Evolutionary conservation across 2,329 filamentous ascomycete genomes (phyloP).

Genomic region (Beauveria australis): DNA sequence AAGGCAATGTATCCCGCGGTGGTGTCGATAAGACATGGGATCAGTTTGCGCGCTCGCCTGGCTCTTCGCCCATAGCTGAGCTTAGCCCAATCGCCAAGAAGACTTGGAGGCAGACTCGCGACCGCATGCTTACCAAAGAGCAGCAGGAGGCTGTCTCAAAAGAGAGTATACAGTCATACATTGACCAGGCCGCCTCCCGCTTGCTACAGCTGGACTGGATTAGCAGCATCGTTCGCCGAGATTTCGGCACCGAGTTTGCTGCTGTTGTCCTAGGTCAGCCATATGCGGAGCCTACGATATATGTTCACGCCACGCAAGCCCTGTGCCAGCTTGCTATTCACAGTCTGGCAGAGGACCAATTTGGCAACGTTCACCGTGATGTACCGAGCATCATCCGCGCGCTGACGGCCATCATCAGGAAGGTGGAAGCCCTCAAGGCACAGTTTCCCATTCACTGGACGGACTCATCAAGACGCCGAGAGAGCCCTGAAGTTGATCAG

Average conservation of each 20-base stretch:
- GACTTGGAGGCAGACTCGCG: conserved; percentile 38
- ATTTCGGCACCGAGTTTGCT: conserved; percentile 56
- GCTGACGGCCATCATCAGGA: conserved; percentile 59
- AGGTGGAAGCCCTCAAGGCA: conserved; percentile 59
- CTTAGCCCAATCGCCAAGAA: conserved; percentile 44
- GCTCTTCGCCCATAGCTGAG: conserved; percentile 38
- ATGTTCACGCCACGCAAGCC: conserved; percentile 64
- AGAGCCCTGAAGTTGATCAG: conserved; percentile 60
- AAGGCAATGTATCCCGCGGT: conserved; percentile 29
- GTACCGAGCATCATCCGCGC: conserved; percentile 66
- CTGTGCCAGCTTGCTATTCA: conserved; percentile 61
- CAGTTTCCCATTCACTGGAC: conserved; percentile 66
- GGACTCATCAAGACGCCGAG: conserved; percentile 52
- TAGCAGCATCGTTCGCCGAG: conserved; percentile 62
- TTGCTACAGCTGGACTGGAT: conserved; percentile 43
- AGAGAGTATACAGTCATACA: conserved; percentile 39
- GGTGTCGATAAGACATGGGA: conserved; percentile 39
- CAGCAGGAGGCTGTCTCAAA: conserved; percentile 46
- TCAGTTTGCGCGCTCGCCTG: conserved; percentile 37
- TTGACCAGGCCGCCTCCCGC: conserved; percentile 38
- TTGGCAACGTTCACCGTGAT: conserved; percentile 77
- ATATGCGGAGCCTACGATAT: conserved; percentile 58
- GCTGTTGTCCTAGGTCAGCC: conserved; percentile 66
- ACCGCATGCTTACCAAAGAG: conserved; percentile 41
- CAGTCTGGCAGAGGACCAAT: conserved; percentile 72